These are phyloP conservation scores for Xanthoconium purpureum DNA, from an alignment of 768 basidiomycete genomes.

Conservation along the genomic window DNA sequence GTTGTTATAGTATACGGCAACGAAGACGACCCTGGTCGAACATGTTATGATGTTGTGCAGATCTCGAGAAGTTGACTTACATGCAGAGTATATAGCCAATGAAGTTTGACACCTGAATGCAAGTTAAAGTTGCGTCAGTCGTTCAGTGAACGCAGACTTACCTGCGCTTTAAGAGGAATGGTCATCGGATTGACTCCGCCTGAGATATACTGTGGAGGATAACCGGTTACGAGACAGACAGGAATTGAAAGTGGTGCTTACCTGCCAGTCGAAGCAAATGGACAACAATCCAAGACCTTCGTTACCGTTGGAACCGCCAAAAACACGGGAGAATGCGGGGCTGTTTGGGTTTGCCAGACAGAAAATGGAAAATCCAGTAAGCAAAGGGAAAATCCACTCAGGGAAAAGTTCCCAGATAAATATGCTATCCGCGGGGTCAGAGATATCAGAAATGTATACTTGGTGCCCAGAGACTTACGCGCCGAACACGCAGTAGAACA, in stretches of 20 bases:
- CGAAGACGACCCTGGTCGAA: conserved; percentile 36
- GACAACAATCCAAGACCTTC: conserved; percentile 63
- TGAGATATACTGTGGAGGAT: conserved; percentile 21
- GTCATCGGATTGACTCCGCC: conserved; percentile 45
- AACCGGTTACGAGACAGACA: background rate
- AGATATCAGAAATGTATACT: conserved; percentile 9
- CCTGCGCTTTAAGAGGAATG: conserved; percentile 55
- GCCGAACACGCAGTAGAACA: conserved; percentile 22
- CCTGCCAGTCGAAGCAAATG: conserved; percentile 57
- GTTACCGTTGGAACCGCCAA: conserved; percentile 65
- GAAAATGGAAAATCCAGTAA: conserved; percentile 62
- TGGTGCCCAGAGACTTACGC: conserved; percentile 23
- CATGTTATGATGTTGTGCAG: background rate
- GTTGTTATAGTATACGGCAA: conserved; percentile 43
- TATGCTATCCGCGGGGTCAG: conserved; percentile 29
- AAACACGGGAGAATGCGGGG: conserved; percentile 40
- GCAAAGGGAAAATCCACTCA: conserved; percentile 48
- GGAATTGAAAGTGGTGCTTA: conserved; percentile 22
- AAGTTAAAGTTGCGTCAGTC: background rate
- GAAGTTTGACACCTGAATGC: conserved; percentile 40
- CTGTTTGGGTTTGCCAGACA: conserved; percentile 49
- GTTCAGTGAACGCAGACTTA: conserved; percentile 1
- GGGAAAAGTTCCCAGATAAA: conserved; percentile 28
- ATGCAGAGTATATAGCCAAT: conserved; percentile 55
- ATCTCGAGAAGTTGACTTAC: conserved; percentile 27